Base-by-base conservation (phyloP, 108 stramenopile genomes). In the Conticribra weissflogii region DNA sequence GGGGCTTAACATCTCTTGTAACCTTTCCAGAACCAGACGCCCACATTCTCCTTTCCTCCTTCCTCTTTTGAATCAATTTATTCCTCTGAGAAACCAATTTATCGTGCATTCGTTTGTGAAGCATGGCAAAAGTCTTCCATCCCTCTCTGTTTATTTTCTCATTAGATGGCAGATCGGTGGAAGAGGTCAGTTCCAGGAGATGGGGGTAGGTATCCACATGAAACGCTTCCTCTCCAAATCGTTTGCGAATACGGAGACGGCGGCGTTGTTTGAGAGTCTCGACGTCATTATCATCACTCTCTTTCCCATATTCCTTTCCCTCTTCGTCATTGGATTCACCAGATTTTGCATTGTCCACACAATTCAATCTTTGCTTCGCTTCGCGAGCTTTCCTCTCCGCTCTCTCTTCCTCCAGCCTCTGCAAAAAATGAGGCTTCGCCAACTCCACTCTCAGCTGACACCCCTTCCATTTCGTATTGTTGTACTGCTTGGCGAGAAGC, bases 391-490 rank as follows among this genome's bases (percentile, higher is more conserved):
- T 21, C 45, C 81, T 30, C 46, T 63, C 71, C 23, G 61, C 59
- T 2, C 69, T 65, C 71, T 94, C 89, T 60, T 78, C 34, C 61
- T 76, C 83, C 33, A 94, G 54, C 15, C 90, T 73, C 54, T 91
- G 63, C 68, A 94, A 68, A 59, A 91, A 91, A 71, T 87, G 85
- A 21, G 86, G 87, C 53, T 64, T 79, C 19, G 93, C 90, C 30
- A 53, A 45, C 74, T 91, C 83, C 3, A 94, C 87, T 23, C 68
- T 31, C 14, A 94, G 52, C 41, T 67, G 75, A 51, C 90, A 94
- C 49, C 93, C 93, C 59, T 88, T 91, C 93, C 93, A 94, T 67
- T 88, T 94, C 36, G 88, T 86, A 75, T 90, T 91, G 78, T 94
- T 61, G 59, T 89, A 91, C 51, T 80, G 81, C 41, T 86, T 79